Percentiles rank a stretch among this genome's conserved stretches.
Conservation (phyloP, 2,329 filamentous ascomycete genomes). For the Talaromyces sp. region DNA sequence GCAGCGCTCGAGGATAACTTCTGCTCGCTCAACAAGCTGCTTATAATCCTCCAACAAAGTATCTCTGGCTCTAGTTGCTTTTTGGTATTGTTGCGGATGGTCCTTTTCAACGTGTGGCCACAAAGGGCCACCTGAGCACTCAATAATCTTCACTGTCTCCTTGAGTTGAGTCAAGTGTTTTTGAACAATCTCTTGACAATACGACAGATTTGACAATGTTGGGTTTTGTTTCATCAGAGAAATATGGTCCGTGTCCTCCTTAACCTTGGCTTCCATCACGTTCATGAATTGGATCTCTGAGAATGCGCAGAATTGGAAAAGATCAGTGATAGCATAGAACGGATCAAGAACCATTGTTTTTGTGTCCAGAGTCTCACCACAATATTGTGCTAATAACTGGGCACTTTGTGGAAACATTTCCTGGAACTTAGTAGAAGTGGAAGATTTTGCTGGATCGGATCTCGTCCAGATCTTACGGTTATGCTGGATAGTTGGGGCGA, state of each 20-base stretch:
- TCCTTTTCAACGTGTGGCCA: background rate
- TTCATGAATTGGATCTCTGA: slow-evolving; percentile 2
- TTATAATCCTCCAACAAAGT: background rate
- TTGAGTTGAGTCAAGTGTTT: background rate
- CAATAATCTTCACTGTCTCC: background rate
- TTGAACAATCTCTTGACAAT: background rate
- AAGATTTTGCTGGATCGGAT: background rate
- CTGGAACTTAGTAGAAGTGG: background rate
- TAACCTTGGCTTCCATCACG: background rate
- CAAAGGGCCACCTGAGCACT: background rate
- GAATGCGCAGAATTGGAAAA: background rate
- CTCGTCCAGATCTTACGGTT: background rate
- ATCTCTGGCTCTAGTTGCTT: background rate
- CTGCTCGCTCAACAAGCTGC: background rate
- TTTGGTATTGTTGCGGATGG: background rate
- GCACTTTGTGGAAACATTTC: background rate
- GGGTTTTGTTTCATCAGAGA: background rate
- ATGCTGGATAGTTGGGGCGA: background rate
- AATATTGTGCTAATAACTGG: background rate
- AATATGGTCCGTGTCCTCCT: background rate
- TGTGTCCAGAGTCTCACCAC: background rate
- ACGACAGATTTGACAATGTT: background rate
- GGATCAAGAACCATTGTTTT: background rate
- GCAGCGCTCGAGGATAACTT: background rate
- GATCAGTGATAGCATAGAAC: slow-evolving; percentile 1